Evolutionary conservation across 805 yeast genomes (phyloP).

Genomic region (Starmerella stigmatis): DNA sequence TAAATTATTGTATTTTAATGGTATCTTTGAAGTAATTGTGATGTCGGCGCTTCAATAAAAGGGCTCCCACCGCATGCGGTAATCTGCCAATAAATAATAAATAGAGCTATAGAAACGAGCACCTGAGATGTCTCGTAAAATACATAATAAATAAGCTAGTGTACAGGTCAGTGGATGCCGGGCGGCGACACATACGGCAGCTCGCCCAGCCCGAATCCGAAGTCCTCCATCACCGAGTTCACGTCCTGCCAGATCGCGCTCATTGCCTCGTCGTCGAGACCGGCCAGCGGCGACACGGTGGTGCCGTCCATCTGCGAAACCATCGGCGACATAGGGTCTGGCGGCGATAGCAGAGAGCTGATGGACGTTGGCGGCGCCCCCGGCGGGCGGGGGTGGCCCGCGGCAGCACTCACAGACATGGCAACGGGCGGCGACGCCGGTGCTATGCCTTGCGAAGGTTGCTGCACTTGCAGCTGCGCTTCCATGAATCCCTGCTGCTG

Average conservation of each 20-base stretch:
- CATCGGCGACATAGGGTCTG: constrained; percentile 8
- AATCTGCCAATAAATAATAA: not conserved
- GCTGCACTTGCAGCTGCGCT: not conserved
- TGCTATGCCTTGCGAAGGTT: not conserved
- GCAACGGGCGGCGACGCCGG: not conserved
- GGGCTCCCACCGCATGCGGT: no score
- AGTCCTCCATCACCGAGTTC: constrained; percentile 81
- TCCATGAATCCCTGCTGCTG: not conserved
- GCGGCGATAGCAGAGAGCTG: constrained; percentile 15
- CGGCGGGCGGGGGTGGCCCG: not conserved
- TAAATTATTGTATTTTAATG: no score
- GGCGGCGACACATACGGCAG: constrained; percentile 21
- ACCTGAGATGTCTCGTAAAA: no score
- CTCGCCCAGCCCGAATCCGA: constrained; percentile 47
- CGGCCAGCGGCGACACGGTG: constrained; percentile 15
- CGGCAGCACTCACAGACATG: not conserved
- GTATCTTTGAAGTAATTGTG: no score
- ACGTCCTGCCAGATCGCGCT: constrained; percentile 60
- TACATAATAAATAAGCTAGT: not conserved
- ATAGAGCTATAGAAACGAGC: not conserved
- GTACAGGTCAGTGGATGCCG: not conserved
- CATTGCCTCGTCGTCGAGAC: constrained; percentile 15
- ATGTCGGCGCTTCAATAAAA: no score
- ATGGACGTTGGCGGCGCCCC: constrained; percentile 4
- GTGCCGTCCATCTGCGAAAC: not conserved